Evolutionary conservation across 176 grass and related monocot species (phyloP).

Genomic region (Thinopyrum elongatum): DNA sequence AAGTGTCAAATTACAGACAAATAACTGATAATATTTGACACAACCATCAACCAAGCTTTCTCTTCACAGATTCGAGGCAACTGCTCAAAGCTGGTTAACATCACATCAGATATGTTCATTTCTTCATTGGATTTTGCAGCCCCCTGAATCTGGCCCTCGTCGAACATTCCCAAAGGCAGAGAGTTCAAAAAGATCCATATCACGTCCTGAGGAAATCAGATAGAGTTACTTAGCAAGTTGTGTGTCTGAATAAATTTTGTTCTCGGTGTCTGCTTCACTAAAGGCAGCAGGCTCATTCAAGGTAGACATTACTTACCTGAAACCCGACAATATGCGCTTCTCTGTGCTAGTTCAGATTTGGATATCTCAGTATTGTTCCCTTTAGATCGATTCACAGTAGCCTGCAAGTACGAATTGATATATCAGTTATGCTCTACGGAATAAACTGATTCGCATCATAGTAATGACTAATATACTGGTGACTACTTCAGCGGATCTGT

Average conservation of each 20-base stretch:
- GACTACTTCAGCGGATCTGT: background rate
- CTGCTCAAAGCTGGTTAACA: constrained; percentile 11
- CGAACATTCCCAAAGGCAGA: constrained; percentile 89
- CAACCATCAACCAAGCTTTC: constrained; percentile 20
- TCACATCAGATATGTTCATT: constrained; percentile 18
- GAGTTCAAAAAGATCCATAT: constrained; percentile 96
- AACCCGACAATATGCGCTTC: constrained; percentile 95
- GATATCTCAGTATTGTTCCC: constrained; percentile 92
- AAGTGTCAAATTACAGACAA: constrained; percentile 34
- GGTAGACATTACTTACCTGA: constrained; percentile 51
- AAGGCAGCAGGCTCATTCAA: background rate
- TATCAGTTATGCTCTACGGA: background rate
- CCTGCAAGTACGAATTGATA: constrained; percentile 42
- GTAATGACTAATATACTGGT: background rate
- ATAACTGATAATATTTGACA: background rate
- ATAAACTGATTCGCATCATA: background rate
- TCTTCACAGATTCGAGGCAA: constrained; percentile 4
- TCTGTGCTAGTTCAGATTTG: constrained; percentile 86
- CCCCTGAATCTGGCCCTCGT: constrained; percentile 67
- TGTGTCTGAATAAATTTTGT: constrained; percentile 1
- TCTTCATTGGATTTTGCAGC: constrained; percentile 93
- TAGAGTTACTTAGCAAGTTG: constrained; percentile 17
- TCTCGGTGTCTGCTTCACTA: background rate
- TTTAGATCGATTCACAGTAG: constrained; percentile 90
- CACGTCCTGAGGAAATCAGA: constrained; percentile 55